Conservation (phyloP, 1,139 yeast species). For the Insectozyma bohioensis region DNA sequence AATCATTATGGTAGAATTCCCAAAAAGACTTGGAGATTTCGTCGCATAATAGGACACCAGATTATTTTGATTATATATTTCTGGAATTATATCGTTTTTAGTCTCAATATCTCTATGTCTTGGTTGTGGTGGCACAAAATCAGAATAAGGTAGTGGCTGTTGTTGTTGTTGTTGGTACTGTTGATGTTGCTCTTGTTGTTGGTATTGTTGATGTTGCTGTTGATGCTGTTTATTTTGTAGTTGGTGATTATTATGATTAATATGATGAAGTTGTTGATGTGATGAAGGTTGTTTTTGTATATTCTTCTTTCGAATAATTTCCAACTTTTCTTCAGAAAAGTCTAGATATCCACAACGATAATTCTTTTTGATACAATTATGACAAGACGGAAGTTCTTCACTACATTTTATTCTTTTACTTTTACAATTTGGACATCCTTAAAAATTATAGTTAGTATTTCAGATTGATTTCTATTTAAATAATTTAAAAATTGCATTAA, state of each 20-base stretch:
- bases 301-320: conserved; percentile 34
- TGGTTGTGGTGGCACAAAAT: background rate
- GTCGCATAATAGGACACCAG: too few species aligned
- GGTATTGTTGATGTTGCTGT: background rate
- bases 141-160: background rate
- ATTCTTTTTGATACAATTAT: conserved; percentile 38
- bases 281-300: conserved; percentile 2
- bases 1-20: conserved; percentile 1
- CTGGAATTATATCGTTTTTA: too few species aligned
- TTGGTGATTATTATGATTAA: background rate
- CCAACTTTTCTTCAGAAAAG: conserved; percentile 38
- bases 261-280: background rate
- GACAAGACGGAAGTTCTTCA: conserved; percentile 45
- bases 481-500: background rate
- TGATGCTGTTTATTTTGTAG: background rate
- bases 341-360: conserved; percentile 46
- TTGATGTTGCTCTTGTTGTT: background rate
- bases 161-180: background rate
- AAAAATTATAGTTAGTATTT: conserved; percentile 3
- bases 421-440: conserved; percentile 46
- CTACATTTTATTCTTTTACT: conserved; percentile 45
- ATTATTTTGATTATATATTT: too few species aligned
- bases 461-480: background rate
- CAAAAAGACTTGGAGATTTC: conserved; percentile 3
- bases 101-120: too few species aligned